Evolutionary conservation across 257 asterid genomes (phyloP).

Genomic region (Solanum bukasovii): DNA sequence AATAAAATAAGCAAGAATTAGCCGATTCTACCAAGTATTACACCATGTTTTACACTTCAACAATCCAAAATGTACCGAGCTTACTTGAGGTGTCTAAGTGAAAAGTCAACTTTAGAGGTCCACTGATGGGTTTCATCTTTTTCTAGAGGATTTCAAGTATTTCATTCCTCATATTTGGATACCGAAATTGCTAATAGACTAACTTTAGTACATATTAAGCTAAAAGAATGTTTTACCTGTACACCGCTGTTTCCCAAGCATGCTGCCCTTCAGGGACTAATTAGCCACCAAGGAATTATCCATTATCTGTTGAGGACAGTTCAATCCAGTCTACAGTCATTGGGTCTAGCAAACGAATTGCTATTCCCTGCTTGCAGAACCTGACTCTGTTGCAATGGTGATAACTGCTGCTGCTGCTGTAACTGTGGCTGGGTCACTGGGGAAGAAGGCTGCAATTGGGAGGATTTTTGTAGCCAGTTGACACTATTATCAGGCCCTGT

Average conservation of each 20-base stretch:
- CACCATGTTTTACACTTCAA: neutral
- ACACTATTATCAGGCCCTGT: slow-evolving; percentile 35
- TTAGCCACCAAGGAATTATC: slow-evolving; percentile 18
- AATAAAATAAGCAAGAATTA: slow-evolving; percentile 2
- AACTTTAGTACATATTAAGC: neutral
- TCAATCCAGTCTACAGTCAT: slow-evolving; percentile 59
- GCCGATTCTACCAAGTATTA: neutral
- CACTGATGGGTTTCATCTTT: neutral
- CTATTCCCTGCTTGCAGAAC: slow-evolving; percentile 61
- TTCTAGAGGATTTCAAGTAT: neutral
- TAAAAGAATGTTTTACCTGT: slow-evolving; percentile 43
- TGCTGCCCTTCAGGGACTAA: slow-evolving; percentile 27
- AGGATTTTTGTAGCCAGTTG: slow-evolving; percentile 39
- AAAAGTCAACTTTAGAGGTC: neutral
- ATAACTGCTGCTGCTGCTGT: slow-evolving; percentile 32
- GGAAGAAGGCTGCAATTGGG: slow-evolving; percentile 36
- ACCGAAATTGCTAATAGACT: neutral
- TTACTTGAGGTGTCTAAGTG: neutral
- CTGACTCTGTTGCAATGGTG: slow-evolving; percentile 33
- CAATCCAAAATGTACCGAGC: neutral
- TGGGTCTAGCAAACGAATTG: slow-evolving; percentile 34
- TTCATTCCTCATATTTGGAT: neutral
- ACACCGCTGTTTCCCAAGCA: slow-evolving; percentile 32
- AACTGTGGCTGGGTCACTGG: slow-evolving; percentile 24
- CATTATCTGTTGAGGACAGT: slow-evolving; percentile 1